phyloP scores from a whole-genome alignment of 2,329 filamentous ascomycete species.

The Scolecobasidium constrictum region DNA sequence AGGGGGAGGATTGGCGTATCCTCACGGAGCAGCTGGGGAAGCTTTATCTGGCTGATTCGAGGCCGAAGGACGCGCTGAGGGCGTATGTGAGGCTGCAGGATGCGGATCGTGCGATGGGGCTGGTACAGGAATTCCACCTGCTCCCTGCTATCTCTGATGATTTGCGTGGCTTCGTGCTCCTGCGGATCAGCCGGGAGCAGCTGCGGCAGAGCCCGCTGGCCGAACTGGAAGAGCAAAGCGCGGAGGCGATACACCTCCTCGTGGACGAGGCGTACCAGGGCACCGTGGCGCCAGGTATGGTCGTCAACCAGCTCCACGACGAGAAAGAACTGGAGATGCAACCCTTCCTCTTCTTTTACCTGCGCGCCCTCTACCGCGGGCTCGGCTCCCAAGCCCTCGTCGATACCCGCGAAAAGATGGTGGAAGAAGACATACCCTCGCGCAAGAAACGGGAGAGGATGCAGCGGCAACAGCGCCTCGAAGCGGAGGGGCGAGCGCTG shows the following conservation, averaged over 20 bases:
- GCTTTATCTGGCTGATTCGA: constrained; percentile 71
- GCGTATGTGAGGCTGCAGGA: constrained; percentile 89
- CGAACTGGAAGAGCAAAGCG: constrained; percentile 69
- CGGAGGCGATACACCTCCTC: constrained; percentile 74
- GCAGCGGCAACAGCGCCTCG: constrained; percentile 13
- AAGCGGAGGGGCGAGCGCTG: constrained; percentile 49
- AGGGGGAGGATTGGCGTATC: constrained; percentile 78
- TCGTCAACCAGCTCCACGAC: constrained; percentile 64
- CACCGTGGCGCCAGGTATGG: constrained; percentile 64
- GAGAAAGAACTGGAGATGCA: constrained; percentile 45
- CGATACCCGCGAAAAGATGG: constrained; percentile 19
- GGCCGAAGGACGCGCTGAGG: constrained; percentile 71
- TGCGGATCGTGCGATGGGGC: constrained; percentile 73
- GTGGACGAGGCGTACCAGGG: constrained; percentile 88
- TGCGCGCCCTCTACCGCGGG: constrained; percentile 75
- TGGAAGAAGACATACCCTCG: neutral
- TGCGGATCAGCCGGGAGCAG: constrained; percentile 68
- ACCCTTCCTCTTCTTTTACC: constrained; percentile 84
- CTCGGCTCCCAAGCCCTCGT: constrained; percentile 42
- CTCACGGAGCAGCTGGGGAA: constrained; percentile 80
- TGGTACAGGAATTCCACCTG: constrained; percentile 84
- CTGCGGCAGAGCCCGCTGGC: constrained; percentile 51
- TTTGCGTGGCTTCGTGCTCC: constrained; percentile 75
- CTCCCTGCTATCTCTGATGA: constrained; percentile 82
- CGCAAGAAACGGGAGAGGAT: constrained; percentile 13